phyloP scores from a whole-genome alignment of 352 stramenopile genomes.

The Pythium chondricola region DNA sequence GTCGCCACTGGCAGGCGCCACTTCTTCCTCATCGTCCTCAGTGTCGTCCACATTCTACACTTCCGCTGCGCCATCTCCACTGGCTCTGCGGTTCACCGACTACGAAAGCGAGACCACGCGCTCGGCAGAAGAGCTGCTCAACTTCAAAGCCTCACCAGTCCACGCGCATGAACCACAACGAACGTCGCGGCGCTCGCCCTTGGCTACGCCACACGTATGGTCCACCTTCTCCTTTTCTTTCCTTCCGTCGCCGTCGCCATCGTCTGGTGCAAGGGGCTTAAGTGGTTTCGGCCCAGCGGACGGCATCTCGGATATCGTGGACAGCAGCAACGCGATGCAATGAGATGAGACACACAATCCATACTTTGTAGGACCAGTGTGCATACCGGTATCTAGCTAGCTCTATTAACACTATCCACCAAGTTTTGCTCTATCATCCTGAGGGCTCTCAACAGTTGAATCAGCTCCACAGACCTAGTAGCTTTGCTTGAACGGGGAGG shows the following conservation, averaged over 20 bases:
- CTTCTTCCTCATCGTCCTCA: neutral
- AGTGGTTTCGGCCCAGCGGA: too few species aligned
- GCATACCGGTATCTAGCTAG: too few species aligned
- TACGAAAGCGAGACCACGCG: conserved; percentile 9
- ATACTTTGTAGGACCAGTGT: too few species aligned
- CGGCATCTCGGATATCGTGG: too few species aligned
- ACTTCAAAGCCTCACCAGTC: conserved; percentile 17
- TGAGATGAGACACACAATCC: too few species aligned
- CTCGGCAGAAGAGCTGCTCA: conserved; percentile 18
- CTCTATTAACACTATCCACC: too few species aligned
- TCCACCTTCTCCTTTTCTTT: neutral
- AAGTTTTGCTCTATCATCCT: too few species aligned
- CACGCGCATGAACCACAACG: neutral
- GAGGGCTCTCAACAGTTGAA: too few species aligned
- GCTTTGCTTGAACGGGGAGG: conserved; percentile 16
- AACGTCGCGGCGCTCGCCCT: neutral
- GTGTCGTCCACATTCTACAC: neutral
- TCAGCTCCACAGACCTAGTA: conserved; percentile 20
- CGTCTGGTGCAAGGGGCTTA: too few species aligned
- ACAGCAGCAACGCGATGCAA: too few species aligned
- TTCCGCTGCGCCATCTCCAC: neutral
- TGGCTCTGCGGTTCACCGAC: neutral
- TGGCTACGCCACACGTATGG: neutral
- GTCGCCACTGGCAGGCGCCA: neutral
- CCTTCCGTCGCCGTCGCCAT: neutral